Evolutionary conservation across 345 rosid species (phyloP), one percentile per base, ranked within the genome.

Genomic region (Brassica incana): DNA sequence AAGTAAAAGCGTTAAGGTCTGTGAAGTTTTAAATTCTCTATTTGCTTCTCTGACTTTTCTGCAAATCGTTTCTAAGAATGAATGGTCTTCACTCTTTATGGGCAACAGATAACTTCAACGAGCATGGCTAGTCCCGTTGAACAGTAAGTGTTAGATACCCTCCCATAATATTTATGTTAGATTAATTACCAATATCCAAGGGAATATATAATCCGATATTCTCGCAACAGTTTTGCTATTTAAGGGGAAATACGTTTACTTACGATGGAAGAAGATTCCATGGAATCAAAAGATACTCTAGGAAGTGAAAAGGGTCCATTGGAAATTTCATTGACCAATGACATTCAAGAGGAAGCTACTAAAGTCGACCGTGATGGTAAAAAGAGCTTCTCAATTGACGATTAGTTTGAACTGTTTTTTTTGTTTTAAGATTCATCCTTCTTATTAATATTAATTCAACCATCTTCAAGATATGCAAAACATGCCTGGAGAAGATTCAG

Each of bases 81-180:
- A 71, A 71, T 64, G 45, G 48, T 2, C 40, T 36, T 35, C 64
- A 5, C 18, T 27, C 29, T 27, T 77, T 38, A 5, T 77, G 69
- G 70, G 70, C 2, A 11, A 48, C 81, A 78, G 77, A 38, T 0
- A 78, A 25, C 66, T 72, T 72, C 81, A 65, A 6, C 60, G 23
- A 59, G 62, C 50, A 29, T 30, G 50, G 14, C 74, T 68, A 16
- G 50, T 30, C 69, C 25, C 9, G 65, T 16, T 71, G 56, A 52
- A 52, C 20, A 1, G 60, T 54, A 54, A 54, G 60, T 50, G 18
- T 1, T 2, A 48, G 58, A 14, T 50, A 45, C 48, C 48, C n/a
- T n/a, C 48, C 36, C 4, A 14, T 5, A 50, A 14, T 50, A 50
- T 50, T 50, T 16, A 16, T 16, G 18, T 16, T 16, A 5, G 58